Evolutionary conservation across 2,329 filamentous ascomycete genomes (phyloP), one percentile per base, ranked within the genome.

Genomic region (Apiospora sp.): DNA sequence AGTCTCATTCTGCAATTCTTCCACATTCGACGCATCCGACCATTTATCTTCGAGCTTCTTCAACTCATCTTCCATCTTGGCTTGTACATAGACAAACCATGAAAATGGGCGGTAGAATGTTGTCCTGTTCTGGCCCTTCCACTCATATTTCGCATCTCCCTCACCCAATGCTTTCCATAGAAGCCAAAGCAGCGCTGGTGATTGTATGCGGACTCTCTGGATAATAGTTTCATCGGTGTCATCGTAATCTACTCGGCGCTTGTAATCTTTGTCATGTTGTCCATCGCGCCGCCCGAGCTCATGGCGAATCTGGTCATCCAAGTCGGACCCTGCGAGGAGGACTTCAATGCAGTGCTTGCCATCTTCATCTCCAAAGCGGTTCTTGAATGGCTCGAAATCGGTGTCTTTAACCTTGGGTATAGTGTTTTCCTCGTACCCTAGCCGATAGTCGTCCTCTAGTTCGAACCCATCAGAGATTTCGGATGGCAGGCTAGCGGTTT

Each of bases 311-410:
- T 58, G 24, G 19, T 58, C 51, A 6, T 19, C 51, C 13, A 58
- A 30, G 2, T 58, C 12, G 24, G 51, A 58, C 24, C 61, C 61
- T 41, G 61, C 61, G 0, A 67, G 1, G 8, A 67, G 61, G 0
- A 43, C 34, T 8, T 67, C 61, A 13, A 67, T n/a, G n/a, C 34
- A 41, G 13, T 67, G 14, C 34, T 67, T 67, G 7, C 41, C 61
- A 8, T 67, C 61, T 0, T 16, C 2, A 0, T 67, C 61, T 1
- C 61, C 61, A 19, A 13, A 67, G 0, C 61, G 34, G 34, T 67
- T 67, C n/a, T 67, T 67, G 61, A 67, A 67, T 6, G 14, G 8
- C 34, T 73, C 58, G 24, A 67, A 41, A 6, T 67, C 43, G 1
- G 10, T 30, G 13, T 58, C 48, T 24, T 22, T 22, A 7, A 1